phyloP scores from a whole-genome alignment of 2,329 filamentous ascomycete genomes.

The Pseudogymnoascus sp. region DNA sequence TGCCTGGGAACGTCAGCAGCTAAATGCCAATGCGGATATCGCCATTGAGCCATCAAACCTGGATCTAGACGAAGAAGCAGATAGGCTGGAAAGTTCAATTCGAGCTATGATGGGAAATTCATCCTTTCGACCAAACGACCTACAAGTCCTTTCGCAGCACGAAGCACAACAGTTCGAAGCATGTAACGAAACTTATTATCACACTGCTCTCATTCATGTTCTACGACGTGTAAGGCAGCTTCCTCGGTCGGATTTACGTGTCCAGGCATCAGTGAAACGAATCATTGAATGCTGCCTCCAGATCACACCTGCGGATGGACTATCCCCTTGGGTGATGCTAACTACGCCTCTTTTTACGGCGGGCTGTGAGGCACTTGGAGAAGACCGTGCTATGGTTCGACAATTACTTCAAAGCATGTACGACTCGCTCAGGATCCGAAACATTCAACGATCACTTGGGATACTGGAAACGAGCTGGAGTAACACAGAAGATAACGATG shows the following conservation, averaged over 20 bases:
- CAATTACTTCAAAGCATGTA: constrained; percentile 30
- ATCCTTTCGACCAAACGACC: constrained; percentile 24
- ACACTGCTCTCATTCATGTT: constrained; percentile 37
- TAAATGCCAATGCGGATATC: constrained; percentile 6
- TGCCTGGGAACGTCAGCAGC: constrained; percentile 28
- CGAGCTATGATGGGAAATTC: constrained; percentile 31
- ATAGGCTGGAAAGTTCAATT: constrained; percentile 30
- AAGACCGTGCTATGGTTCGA: constrained; percentile 31
- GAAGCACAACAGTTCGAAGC: constrained; percentile 30
- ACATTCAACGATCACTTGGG: constrained; percentile 34
- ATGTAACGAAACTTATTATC: constrained; percentile 37
- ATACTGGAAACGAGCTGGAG: constrained; percentile 33
- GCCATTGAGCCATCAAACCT: constrained; percentile 17
- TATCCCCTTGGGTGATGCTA: constrained; percentile 36
- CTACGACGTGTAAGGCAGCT: constrained; percentile 31
- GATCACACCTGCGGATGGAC: constrained; percentile 32
- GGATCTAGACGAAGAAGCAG: constrained; percentile 26
- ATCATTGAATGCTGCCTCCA: constrained; percentile 34
- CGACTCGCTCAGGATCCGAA: constrained; percentile 34
- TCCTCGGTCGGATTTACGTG: constrained; percentile 13
- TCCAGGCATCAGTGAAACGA: constrained; percentile 21
- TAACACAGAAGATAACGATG: constrained; percentile 28
- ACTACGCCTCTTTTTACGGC: constrained; percentile 38
- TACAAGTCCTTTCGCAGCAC: constrained; percentile 13
- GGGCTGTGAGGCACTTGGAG: constrained; percentile 33